Conservation (phyloP, 148 eudicot species). For the Chenopodium album region DNA sequence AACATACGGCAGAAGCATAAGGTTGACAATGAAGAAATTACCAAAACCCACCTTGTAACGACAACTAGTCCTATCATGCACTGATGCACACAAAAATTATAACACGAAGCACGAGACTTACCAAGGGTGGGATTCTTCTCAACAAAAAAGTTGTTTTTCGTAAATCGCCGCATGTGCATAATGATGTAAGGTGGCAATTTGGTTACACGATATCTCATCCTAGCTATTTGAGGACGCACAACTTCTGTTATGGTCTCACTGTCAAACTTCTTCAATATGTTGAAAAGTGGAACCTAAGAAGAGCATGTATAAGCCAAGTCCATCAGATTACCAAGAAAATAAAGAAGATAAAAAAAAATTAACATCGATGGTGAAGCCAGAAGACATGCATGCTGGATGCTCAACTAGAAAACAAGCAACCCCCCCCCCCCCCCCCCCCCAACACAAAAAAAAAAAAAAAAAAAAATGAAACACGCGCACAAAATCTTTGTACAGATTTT, state of each 20-base stretch:
- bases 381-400: background rate
- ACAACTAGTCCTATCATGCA: background rate
- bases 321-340: background rate
- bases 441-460: no score
- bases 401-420: background rate
- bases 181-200: conserved; percentile 87
- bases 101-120: conserved; percentile 29
- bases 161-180: conserved; percentile 96
- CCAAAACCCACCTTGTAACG: background rate
- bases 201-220: conserved; percentile 93
- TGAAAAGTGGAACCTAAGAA: conserved; percentile 88
- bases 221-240: conserved; percentile 86
- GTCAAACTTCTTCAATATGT: conserved; percentile 92
- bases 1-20: background rate
- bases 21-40: background rate
- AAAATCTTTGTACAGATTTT: no score
- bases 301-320: background rate
- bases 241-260: conserved; percentile 94
- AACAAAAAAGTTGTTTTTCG: conserved; percentile 91
- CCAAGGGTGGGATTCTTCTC: conserved; percentile 99
- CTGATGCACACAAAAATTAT: background rate
- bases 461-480: no score
- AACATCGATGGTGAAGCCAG: background rate
- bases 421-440: background rate
- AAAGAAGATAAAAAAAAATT: background rate